Conservation (phyloP, 352 stramenopile genomes). For the Pythium folliculosum region DNA sequence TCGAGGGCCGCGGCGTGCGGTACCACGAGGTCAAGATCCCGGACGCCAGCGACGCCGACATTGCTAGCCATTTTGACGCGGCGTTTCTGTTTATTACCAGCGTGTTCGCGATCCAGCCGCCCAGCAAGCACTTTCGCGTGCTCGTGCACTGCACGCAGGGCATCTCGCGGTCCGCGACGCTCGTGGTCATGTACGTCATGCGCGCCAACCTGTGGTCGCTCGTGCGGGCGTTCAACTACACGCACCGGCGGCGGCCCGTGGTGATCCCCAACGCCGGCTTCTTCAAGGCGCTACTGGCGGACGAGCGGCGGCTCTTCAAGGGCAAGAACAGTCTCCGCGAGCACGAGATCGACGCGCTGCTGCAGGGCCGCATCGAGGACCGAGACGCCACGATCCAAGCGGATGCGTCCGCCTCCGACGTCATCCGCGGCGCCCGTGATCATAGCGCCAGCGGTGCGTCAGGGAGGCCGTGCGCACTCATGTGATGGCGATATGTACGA, state of each 20-base stretch:
- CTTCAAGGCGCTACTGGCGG: constrained; percentile 42
- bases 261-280: constrained; percentile 71
- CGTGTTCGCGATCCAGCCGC: constrained; percentile 18
- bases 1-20: constrained; percentile 41
- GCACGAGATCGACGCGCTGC: constrained; percentile 54
- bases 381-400: constrained; percentile 17
- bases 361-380: constrained; percentile 32
- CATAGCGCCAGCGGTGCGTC: neutral
- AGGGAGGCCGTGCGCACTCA: neutral
- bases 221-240: constrained; percentile 63
- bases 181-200: constrained; percentile 77
- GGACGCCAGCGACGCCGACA: constrained; percentile 47
- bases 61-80: constrained; percentile 45
- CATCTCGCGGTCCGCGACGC: constrained; percentile 66
- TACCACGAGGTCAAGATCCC: constrained; percentile 71
- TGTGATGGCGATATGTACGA: constrained; percentile 11
- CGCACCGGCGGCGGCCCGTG: constrained; percentile 43
- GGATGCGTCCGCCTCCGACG: too few species aligned
- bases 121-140: constrained; percentile 37
- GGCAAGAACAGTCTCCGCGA: constrained; percentile 47
- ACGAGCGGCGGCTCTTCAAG: constrained; percentile 52
- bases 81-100: constrained; percentile 50
- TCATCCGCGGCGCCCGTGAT: neutral
- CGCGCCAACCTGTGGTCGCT: constrained; percentile 54
- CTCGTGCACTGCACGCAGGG: constrained; percentile 77